phyloP scores from a whole-genome alignment of 2,329 filamentous ascomycete species.

The Colletotrichum somersetense region DNA sequence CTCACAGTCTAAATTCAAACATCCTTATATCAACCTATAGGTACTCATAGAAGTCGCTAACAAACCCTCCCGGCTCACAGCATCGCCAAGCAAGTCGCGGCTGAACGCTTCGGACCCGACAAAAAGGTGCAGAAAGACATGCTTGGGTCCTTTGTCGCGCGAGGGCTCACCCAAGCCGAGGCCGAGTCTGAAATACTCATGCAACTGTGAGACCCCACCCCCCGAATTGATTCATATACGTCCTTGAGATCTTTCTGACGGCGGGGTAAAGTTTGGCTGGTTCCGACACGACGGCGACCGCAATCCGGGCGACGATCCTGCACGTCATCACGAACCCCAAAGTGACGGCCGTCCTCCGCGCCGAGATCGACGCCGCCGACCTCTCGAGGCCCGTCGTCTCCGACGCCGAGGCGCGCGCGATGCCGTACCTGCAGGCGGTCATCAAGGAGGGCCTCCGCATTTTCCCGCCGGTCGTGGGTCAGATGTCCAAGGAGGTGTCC shows the following conservation, averaged over 20 bases:
- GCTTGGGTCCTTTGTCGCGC: slow-evolving; percentile 59
- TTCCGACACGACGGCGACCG: slow-evolving; percentile 69
- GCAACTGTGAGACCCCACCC: slow-evolving; percentile 48
- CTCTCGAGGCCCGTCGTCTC: slow-evolving; percentile 45
- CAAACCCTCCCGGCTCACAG: slow-evolving; percentile 41
- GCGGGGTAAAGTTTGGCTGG: slow-evolving; percentile 60
- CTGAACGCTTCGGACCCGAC: slow-evolving; percentile 59
- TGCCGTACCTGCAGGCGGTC: slow-evolving; percentile 63
- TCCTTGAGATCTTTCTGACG: slow-evolving; percentile 50
- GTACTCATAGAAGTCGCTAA: not conserved
- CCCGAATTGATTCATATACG: slow-evolving; percentile 48
- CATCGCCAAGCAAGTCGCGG: slow-evolving; percentile 60
- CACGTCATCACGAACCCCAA: slow-evolving; percentile 64
- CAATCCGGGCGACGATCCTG: slow-evolving; percentile 66
- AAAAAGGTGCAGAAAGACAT: slow-evolving; percentile 62
- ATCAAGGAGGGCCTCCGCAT: slow-evolving; percentile 63
- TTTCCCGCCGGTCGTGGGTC: slow-evolving; percentile 52
- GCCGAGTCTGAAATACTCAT: slow-evolving; percentile 60
- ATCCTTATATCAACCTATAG: not conserved
- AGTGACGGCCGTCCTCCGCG: slow-evolving; percentile 59
- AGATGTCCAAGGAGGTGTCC: slow-evolving; percentile 55
- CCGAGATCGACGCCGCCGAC: slow-evolving; percentile 55
- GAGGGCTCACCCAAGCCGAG: slow-evolving; percentile 54
- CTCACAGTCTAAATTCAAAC: not conserved
- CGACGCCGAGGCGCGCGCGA: slow-evolving; percentile 51